A percentile compares a stretch with the other conserved stretches of the same genome.
These are phyloP conservation scores for Lasiosphaeria hispida DNA, from an alignment of 495 filamentous ascomycete genomes.

Conservation along the genomic window DNA sequence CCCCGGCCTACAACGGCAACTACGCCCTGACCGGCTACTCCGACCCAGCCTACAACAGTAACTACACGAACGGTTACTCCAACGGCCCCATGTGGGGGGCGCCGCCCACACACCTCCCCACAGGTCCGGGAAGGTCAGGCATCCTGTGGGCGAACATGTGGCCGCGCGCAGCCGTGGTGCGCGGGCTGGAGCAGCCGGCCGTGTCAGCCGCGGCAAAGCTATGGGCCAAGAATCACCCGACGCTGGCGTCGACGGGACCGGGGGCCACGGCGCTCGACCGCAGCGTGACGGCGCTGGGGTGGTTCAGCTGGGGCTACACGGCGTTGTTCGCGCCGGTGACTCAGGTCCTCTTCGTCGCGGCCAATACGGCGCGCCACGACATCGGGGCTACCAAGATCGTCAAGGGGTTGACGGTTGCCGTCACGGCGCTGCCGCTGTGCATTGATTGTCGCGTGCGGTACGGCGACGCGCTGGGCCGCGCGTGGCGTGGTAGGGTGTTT, in stretches of 20 bases:
- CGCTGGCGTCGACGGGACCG: not conserved
- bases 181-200: not conserved
- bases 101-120: not conserved
- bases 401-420: slow-evolving; percentile 10
- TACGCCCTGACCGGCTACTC: not conserved
- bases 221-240: not conserved
- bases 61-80: not conserved
- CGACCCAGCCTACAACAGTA: not conserved
- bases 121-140: too few species aligned
- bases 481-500: not conserved
- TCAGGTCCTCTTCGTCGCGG: slow-evolving; percentile 9
- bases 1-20: not conserved
- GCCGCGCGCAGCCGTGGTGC: slow-evolving; percentile 7
- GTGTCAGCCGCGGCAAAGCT: not conserved
- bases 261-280: not conserved
- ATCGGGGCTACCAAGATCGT: slow-evolving; percentile 15
- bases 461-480: not conserved
- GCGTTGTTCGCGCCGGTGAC: slow-evolving; percentile 5
- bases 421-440: slow-evolving; percentile 14
- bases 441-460: slow-evolving; percentile 13
- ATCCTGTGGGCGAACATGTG: not conserved
- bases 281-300: not conserved
- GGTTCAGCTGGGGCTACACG: slow-evolving; percentile 11
- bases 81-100: not conserved
- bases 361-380: slow-evolving; percentile 4